These are phyloP conservation scores for Pneumocystis oryctolagi DNA, from an alignment of 1,139 yeast genomes.

Conservation along the genomic window DNA sequence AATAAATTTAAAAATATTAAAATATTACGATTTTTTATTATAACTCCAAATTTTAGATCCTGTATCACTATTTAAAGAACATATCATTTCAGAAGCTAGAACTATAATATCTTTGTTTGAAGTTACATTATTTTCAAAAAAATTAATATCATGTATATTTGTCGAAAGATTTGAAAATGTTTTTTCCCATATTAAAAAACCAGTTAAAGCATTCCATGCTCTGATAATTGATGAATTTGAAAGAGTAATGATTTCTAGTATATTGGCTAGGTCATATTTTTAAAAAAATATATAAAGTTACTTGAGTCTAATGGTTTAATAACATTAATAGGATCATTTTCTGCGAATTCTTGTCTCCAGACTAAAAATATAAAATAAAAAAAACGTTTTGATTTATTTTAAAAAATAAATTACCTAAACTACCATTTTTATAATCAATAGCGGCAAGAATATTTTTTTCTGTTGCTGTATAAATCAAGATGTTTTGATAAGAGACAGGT, in stretches of 20 bases:
- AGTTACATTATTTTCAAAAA: background rate
- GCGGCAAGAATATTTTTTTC: slow-evolving; percentile 8
- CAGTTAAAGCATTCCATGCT: background rate
- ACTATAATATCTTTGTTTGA: background rate
- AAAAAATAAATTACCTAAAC: background rate
- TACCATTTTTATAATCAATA: slow-evolving; percentile 4
- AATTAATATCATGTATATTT: background rate
- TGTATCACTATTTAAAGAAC: background rate
- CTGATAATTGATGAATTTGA: background rate
- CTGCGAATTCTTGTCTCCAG: slow-evolving; percentile 6
- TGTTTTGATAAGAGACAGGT: slow-evolving; percentile 5
- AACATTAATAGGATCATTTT: background rate
- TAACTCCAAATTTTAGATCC: background rate
- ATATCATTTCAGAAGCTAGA: background rate
- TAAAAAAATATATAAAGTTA: background rate
- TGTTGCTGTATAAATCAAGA: slow-evolving; percentile 4
- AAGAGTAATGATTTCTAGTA: background rate
- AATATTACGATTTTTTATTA: background rate
- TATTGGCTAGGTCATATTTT: slow-evolving; percentile 2
- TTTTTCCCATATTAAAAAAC: background rate
- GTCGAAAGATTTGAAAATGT: background rate
- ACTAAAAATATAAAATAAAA: background rate
- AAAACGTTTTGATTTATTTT: background rate
- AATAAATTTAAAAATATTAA: background rate
- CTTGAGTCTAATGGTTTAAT: slow-evolving; percentile 1